Percentiles rank a stretch among this genome's conserved stretches.
These are phyloP conservation scores for Escovopsis sp. DNA, from an alignment of 2,329 filamentous ascomycete genomes.

Conservation along the genomic window DNA sequence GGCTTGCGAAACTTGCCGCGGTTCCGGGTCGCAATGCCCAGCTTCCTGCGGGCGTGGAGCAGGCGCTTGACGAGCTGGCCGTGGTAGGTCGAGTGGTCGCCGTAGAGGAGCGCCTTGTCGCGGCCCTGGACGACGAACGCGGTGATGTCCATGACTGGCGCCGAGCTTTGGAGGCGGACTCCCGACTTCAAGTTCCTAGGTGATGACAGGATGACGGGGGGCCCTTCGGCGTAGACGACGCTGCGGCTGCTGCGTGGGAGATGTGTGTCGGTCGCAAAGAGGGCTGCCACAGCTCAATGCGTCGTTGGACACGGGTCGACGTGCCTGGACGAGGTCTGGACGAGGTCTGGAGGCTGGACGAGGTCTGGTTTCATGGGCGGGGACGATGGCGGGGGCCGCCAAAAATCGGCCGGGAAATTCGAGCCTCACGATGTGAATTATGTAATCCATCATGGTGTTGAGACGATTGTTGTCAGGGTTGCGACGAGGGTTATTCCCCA, in stretches of 20 bases:
- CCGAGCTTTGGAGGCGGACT: no score
- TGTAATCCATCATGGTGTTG: neutral
- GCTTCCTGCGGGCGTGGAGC: constrained; percentile 68
- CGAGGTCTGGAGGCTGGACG: no score
- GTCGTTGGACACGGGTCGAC: no score
- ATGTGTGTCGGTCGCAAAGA: no score
- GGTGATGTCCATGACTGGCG: constrained; percentile 72
- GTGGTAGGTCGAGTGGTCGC: constrained; percentile 79
- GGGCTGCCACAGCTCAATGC: no score
- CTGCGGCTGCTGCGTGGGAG: no score
- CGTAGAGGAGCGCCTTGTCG: constrained; percentile 71
- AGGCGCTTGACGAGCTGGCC: constrained; percentile 65
- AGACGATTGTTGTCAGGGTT: no score
- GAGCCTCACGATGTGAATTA: constrained; percentile 1
- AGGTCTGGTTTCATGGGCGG: neutral
- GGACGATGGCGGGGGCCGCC: neutral
- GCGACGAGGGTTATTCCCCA: no score
- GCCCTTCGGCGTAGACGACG: no score
- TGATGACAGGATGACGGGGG: no score
- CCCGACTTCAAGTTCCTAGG: no score
- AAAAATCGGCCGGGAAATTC: constrained; percentile 3
- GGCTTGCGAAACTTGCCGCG: constrained; percentile 72
- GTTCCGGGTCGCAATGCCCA: constrained; percentile 70
- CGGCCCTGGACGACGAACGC: constrained; percentile 64
- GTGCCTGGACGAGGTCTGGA: no score